Evolutionary conservation across 768 basidiomycete species (phyloP).

Genomic region (Arthromyces matolae): DNA sequence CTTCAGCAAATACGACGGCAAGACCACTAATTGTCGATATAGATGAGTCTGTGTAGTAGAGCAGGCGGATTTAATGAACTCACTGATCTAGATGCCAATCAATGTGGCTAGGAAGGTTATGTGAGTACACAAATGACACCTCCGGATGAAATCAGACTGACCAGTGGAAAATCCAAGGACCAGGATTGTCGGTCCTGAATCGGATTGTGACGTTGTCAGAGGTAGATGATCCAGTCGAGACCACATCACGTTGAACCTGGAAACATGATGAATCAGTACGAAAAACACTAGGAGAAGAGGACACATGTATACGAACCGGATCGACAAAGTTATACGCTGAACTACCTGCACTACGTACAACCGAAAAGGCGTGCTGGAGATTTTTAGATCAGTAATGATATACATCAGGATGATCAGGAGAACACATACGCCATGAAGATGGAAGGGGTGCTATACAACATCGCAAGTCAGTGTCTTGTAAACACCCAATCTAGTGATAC

Average conservation of each 20-base stretch:
- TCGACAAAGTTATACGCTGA: conserved; percentile 38
- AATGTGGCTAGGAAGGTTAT: conserved; percentile 4
- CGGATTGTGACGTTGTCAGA: conserved; percentile 11
- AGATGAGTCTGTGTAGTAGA: not conserved
- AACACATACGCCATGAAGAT: conserved; percentile 26
- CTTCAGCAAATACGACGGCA: conserved; percentile 12
- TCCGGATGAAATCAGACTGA: not conserved
- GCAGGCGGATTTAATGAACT: not conserved
- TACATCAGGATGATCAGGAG: not conserved
- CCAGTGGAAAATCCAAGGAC: conserved; percentile 14
- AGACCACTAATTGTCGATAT: conserved; percentile 3
- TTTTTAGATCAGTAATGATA: not conserved
- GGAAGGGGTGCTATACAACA: conserved; percentile 24
- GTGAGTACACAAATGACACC: not conserved
- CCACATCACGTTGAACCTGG: conserved; percentile 26
- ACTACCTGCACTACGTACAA: conserved; percentile 35
- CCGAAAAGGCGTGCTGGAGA: conserved; percentile 33
- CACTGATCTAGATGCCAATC: conserved; percentile 12
- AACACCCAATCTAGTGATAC: not conserved
- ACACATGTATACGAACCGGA: conserved; percentile 26
- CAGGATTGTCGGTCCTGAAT: conserved; percentile 9
- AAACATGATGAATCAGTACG: not conserved
- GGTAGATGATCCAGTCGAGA: not conserved
- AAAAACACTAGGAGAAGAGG: not conserved
- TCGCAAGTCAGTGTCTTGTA: conserved; percentile 9